Base-by-base conservation (phyloP, 305 asterid genomes). In the Solanum hybrid region DNA sequence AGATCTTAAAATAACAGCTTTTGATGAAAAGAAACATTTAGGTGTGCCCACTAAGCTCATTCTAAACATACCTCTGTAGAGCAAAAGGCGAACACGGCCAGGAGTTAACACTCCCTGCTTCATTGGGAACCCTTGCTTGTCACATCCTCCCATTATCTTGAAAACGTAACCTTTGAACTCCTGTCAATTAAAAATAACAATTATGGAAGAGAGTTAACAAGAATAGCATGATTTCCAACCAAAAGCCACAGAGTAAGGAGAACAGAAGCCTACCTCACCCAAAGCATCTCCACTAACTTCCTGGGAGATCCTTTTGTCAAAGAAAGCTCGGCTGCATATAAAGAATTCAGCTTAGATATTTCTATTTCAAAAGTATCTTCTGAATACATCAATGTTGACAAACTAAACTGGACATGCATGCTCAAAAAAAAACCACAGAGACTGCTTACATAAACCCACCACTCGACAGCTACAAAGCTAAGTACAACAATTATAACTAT, bases 71-170 rank as follows among this genome's bases (percentile, higher is more conserved):
- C 89, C 94, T 83, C 94, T 87, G 89, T 90, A 33, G 40, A 92
- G 87, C 77, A 92, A 86, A 16, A 92, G 94, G 28, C 93, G 92
- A 29, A 92, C 94, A 76, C 89, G 89, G 40, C 86, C 89, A 40
- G 86, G 86, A 37, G 89, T 88, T 64, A 88, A 88, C 75, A 88
- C 89, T 74, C 89, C 89, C 46, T 88, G 89, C 35, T 88, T 88
- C 89, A 88, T 88, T 22, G 94, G 94, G 29, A 92, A 92, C 1
- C 94, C 94, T 61, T 92, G 94, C 46, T 92, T 92, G 76, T 92
- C 94, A 86, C 94, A 92, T 11, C 93, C 93, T n/a, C 93, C 94
- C 93, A 88, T 92, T 39, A 92, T 92, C 85, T 92, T 92, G 87
- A 92, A 92, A 2, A 92, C 94, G 10, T 92, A 92, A 1, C 94